Evolutionary conservation across 2,329 filamentous ascomycete genomes (phyloP).

Genomic region (Fusarium nelsonii): DNA sequence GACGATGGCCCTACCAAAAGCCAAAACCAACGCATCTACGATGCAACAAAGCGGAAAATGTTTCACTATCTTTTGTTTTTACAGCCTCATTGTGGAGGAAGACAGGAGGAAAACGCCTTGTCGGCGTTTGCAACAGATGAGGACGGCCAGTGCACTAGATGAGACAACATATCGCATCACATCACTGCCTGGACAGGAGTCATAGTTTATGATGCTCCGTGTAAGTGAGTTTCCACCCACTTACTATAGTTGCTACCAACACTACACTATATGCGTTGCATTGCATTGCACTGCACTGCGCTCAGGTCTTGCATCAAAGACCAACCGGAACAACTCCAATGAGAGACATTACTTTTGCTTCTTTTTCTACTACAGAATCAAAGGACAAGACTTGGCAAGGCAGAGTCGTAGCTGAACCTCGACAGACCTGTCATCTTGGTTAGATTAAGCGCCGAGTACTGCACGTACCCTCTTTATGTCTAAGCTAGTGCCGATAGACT

Average conservation of each 20-base stretch:
- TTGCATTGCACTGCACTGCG: not conserved
- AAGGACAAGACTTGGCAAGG: constrained; percentile 6
- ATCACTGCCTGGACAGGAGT: constrained; percentile 6
- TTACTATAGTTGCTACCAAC: constrained; percentile 6
- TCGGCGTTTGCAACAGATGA: constrained; percentile 1
- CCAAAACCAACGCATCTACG: constrained; percentile 30
- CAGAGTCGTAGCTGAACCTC: constrained; percentile 6
- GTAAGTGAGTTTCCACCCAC: constrained; percentile 11
- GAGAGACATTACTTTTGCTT: not conserved
- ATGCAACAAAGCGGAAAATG: constrained; percentile 15
- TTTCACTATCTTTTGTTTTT: constrained; percentile 14
- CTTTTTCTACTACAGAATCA: not conserved
- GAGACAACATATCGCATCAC: constrained; percentile 7
- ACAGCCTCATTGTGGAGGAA: constrained; percentile 24
- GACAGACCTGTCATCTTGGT: constrained; percentile 6
- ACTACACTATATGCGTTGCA: not conserved
- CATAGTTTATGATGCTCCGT: not conserved
- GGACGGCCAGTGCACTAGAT: not conserved
- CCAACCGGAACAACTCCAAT: not conserved
- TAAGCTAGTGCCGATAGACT: constrained; percentile 15
- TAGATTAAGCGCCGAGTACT: constrained; percentile 24
- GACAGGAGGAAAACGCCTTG: constrained; percentile 25
- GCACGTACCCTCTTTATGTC: constrained; percentile 14
- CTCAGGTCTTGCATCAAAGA: constrained; percentile 3
- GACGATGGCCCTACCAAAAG: constrained; percentile 32